Percentiles rank a stretch among this genome's conserved stretches.
phyloP scores from a whole-genome alignment of 331 rosid genomes.

The Pyracantha coccinea region DNA sequence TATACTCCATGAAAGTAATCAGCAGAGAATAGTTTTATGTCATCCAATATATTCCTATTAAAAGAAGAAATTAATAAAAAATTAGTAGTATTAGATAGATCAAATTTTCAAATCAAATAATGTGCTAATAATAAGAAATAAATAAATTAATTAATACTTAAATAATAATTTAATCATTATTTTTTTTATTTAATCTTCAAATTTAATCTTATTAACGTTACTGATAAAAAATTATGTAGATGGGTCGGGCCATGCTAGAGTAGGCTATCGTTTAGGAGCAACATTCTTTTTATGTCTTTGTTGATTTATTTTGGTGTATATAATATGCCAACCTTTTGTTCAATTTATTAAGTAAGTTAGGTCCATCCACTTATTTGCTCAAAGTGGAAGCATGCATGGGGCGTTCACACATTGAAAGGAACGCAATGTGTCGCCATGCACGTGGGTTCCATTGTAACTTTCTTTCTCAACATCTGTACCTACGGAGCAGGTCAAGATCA shows the following conservation, averaged over 20 bases:
- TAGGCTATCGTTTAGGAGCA: not conserved
- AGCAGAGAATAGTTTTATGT: too few relatives aligned
- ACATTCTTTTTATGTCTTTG: not conserved
- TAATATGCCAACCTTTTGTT: not conserved
- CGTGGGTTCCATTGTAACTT: slow-evolving; percentile 3
- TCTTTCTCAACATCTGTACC: not conserved
- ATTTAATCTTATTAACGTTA: too few relatives aligned
- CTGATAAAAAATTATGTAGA: too few relatives aligned
- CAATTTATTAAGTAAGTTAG: not conserved
- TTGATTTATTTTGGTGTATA: not conserved
- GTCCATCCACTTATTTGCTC: not conserved
- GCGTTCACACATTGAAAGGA: not conserved
- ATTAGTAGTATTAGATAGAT: too few relatives aligned
- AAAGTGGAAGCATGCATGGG: not conserved
- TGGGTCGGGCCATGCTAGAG: not conserved
- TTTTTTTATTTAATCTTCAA: too few relatives aligned
- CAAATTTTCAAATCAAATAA: too few relatives aligned
- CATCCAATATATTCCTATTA: too few relatives aligned
- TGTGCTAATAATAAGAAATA: too few relatives aligned
- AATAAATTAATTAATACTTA: too few relatives aligned
- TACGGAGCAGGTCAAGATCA: not conserved
- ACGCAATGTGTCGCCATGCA: slow-evolving; percentile 5
- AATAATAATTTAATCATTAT: too few relatives aligned
- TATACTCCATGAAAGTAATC: too few relatives aligned
- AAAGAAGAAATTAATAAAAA: too few relatives aligned